Percentiles rank a stretch among this genome's conserved stretches.
Evolutionary conservation across 176 grass and related monocot genomes (phyloP).

Genomic region (Aegilops longissima): DNA sequence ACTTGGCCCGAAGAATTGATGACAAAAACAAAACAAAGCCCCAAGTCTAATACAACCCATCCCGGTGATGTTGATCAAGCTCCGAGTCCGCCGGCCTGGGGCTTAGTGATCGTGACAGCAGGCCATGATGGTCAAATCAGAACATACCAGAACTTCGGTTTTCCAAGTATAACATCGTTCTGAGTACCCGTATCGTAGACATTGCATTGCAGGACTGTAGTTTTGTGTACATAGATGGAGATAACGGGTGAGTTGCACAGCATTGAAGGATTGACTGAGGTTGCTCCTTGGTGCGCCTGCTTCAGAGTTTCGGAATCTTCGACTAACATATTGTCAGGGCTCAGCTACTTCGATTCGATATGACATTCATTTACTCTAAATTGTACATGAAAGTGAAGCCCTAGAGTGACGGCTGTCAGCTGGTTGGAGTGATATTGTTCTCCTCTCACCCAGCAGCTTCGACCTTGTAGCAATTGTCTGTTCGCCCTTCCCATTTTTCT

Average conservation of each 20-base stretch:
- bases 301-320: constrained; percentile 35
- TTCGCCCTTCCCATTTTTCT: constrained; percentile 20
- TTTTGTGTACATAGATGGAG: constrained; percentile 58
- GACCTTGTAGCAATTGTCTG: constrained; percentile 20
- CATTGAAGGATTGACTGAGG: constrained; percentile 36
- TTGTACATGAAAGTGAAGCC: constrained; percentile 55
- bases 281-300: constrained; percentile 31
- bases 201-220: constrained; percentile 33
- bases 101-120: constrained; percentile 83
- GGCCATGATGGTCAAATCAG: constrained; percentile 73
- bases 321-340: constrained; percentile 44
- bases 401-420: constrained; percentile 30
- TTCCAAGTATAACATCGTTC: constrained; percentile 68
- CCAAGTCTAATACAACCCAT: constrained; percentile 28
- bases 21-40: constrained; percentile 50
- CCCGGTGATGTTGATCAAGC: constrained; percentile 22
- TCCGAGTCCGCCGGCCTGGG: constrained; percentile 66
- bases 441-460: constrained; percentile 26
- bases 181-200: constrained; percentile 19
- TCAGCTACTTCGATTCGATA: constrained; percentile 3
- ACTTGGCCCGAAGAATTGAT: constrained; percentile 94
- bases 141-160: constrained; percentile 96
- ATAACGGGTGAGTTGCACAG: constrained; percentile 21
- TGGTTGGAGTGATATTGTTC: constrained; percentile 31
- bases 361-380: constrained; percentile 52